Evolutionary conservation across 441 rosid genomes (phyloP), one percentile per base, ranked within the genome.

Genomic region (Codiaeum variegatum): DNA sequence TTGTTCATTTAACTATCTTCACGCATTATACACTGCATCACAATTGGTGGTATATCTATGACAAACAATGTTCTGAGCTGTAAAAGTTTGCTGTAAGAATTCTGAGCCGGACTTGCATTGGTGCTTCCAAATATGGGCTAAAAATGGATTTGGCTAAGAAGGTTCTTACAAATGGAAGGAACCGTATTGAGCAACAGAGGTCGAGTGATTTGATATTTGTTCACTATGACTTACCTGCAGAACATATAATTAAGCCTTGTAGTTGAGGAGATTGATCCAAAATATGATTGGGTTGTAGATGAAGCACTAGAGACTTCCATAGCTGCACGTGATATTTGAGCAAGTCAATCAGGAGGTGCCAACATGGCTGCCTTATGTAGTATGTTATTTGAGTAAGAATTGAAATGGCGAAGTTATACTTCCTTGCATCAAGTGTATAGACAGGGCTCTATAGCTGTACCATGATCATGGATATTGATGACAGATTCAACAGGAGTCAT

Each of bases 21-120:
- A n/a, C n/a, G n/a, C n/a, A n/a, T n/a, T n/a, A n/a, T n/a, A n/a
- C n/a, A n/a, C n/a, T n/a, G n/a, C n/a, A n/a, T n/a, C n/a, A n/a
- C n/a, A n/a, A n/a, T n/a, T 88, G 90, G 93, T 88, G 89, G 90
- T 67, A 63, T 34, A 55, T 31, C 26, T 81, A 83, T 68, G 89
- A 88, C 23, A 79, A 60, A 55, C 52, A 84, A 32, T 61, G 60
- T 46, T 84, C 87, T 0, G 87, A 86, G 75, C 74, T 88, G 82
- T 89, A 86, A 74, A 80, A 76, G 56, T 80, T 86, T 32, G 89
- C 90, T 13, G 70, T 79, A 4, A 81, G 82, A 60, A 66, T 88
- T 46, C 66, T 85, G 74, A 83, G 83, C 71, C 88, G 86, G 79
- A 85, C 89, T n/a, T 86, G 86, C 32, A 88, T 82, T 51, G 92